These are phyloP conservation scores for Pseudevernia furfuracea DNA, from an alignment of 495 filamentous ascomycete genomes.

Conservation along the genomic window DNA sequence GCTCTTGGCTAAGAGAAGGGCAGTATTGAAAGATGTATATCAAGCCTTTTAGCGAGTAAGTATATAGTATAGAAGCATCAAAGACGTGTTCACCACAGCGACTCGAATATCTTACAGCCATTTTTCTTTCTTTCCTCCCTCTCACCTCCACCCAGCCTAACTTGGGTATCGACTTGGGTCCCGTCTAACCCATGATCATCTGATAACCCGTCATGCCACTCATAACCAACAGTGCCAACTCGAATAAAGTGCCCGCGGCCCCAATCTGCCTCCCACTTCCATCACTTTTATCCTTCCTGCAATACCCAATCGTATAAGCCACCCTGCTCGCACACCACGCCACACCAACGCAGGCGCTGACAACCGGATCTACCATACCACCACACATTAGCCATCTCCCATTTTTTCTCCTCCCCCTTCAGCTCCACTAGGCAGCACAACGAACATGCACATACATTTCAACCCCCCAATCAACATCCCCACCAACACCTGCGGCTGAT, in stretches of 20 bases:
- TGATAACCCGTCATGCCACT: slow-evolving; percentile 27
- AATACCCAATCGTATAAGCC: slow-evolving; percentile 56
- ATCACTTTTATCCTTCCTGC: slow-evolving; percentile 36
- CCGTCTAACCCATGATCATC: slow-evolving; percentile 21
- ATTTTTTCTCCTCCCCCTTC: background rate
- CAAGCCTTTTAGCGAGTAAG: background rate
- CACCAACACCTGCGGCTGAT: slow-evolving; percentile 50
- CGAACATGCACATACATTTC: slow-evolving; percentile 7
- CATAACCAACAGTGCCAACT: slow-evolving; percentile 41
- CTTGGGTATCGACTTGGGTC: background rate
- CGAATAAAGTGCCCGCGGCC: slow-evolving; percentile 34
- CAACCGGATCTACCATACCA: slow-evolving; percentile 37
- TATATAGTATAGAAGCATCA: no score
- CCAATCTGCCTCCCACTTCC: slow-evolving; percentile 43
- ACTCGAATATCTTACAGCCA: background rate
- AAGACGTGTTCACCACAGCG: background rate
- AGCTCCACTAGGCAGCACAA: background rate
- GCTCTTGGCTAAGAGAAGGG: no score
- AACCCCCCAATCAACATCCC: slow-evolving; percentile 45
- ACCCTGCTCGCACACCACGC: slow-evolving; percentile 50
- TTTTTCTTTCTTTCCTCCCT: background rate
- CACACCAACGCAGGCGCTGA: slow-evolving; percentile 44
- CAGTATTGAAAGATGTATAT: background rate
- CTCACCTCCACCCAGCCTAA: background rate
- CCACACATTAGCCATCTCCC: slow-evolving; percentile 23